Conservation (phyloP, 176 grass and related monocot genomes). For the Oryza longistaminata region DNA sequence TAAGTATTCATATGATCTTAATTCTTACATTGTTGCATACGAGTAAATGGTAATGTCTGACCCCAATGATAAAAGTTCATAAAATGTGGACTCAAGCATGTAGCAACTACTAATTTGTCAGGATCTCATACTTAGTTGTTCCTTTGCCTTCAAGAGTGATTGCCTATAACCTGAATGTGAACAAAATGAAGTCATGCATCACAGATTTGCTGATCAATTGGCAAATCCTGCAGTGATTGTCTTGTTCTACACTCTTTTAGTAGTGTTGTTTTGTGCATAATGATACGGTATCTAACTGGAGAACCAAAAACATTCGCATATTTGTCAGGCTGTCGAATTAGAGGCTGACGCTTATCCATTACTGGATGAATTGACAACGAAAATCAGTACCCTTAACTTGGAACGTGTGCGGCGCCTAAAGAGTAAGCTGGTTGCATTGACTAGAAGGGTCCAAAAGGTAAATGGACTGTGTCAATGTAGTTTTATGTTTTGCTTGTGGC, state of each 20-base stretch:
- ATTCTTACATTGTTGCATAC: background rate
- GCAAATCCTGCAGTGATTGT: background rate
- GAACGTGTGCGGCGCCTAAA: constrained; percentile 78
- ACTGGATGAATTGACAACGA: constrained; percentile 77
- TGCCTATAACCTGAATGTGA: constrained; percentile 2
- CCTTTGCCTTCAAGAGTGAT: background rate
- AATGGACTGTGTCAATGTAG: background rate
- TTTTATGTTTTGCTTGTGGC: constrained; percentile 15
- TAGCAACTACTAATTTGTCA: background rate
- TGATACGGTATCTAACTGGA: background rate
- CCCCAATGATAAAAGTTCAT: background rate
- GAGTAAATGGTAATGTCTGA: background rate
- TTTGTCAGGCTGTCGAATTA: constrained; percentile 76
- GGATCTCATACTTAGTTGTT: background rate
- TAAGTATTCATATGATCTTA: background rate
- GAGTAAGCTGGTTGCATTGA: constrained; percentile 87
- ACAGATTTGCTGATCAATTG: constrained; percentile 8
- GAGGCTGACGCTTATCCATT: constrained; percentile 91
- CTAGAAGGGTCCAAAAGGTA: constrained; percentile 95
- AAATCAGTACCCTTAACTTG: constrained; percentile 86
- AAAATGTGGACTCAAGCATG: too few relatives aligned
- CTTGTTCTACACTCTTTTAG: background rate
- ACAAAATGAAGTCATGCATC: background rate
- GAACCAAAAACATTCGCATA: constrained; percentile 22
- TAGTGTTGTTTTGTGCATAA: constrained; percentile 6